Conservation (phyloP, 2,329 filamentous ascomycete genomes). For the Neonectria ditissima region DNA sequence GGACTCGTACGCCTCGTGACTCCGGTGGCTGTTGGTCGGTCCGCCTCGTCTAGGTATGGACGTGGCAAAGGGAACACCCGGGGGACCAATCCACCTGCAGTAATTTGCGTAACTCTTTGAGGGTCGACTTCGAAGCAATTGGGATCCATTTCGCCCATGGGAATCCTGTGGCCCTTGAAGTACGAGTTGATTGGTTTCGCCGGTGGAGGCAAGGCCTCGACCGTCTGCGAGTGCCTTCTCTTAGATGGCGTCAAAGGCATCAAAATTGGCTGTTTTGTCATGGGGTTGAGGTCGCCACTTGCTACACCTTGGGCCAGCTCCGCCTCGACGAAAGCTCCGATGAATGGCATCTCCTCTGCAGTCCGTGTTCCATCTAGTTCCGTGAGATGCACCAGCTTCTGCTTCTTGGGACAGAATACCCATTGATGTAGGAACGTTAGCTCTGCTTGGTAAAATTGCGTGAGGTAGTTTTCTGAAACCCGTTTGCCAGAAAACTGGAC, state of each 20-base stretch:
- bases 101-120: constrained; percentile 60
- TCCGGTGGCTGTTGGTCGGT: constrained; percentile 34
- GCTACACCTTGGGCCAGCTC: constrained; percentile 81
- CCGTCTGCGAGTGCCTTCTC: constrained; percentile 54
- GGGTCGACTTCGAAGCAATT: constrained; percentile 70
- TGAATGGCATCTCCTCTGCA: constrained; percentile 80
- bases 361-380: constrained; percentile 72
- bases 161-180: constrained; percentile 65
- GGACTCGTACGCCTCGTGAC: constrained; percentile 30
- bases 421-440: constrained; percentile 94
- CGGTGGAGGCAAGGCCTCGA: constrained; percentile 42
- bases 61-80: constrained; percentile 70
- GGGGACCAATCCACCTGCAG: constrained; percentile 62
- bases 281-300: constrained; percentile 85
- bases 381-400: constrained; percentile 81
- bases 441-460: constrained; percentile 87
- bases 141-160: constrained; percentile 72
- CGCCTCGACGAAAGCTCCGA: constrained; percentile 79
- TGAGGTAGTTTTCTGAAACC: constrained; percentile 84
- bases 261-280: constrained; percentile 79
- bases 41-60: constrained; percentile 62
- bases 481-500: constrained; percentile 91
- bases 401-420: constrained; percentile 84
- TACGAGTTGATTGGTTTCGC: constrained; percentile 67
- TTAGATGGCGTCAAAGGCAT: constrained; percentile 56